Base-by-base conservation (phyloP, 129 eudicot species). In the Flaveria linearis region DNA sequence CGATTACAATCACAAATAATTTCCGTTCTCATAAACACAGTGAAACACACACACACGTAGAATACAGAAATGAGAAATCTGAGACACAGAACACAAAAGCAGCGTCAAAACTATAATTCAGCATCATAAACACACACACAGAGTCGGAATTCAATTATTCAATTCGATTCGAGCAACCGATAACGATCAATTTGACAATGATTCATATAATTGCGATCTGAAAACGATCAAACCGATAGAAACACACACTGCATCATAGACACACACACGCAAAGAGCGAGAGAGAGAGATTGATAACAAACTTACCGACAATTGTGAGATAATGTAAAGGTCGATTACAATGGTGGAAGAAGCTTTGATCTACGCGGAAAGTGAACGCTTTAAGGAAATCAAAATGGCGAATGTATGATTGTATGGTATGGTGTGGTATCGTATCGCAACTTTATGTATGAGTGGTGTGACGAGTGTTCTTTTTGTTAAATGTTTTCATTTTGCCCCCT, bases 251-350 rank as follows among this genome's bases (percentile, higher is more conserved):
- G n/a, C n/a, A n/a, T n/a, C n/a, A n/a, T n/a, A n/a, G n/a, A n/a
- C n/a, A n/a, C n/a, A n/a, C n/a, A n/a, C n/a, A n/a, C n/a, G n/a
- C 9, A 42, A 11, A 65, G 5, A 64, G 1, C 41, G 16, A 41
- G 15, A 39, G 50, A 36, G 16, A 41, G 8, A n/a, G 50, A 36
- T 9, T 28, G 50, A 13, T 16, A 4, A 62, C 4, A 12, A 62
- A 62, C 68, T 62, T 6, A 62, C 68, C 68, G 68, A 62, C 68
- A 14, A 62, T 62, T 28, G n/a, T 1, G 11, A 62, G 68, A 62
- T 17, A 61, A 12, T 52, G 7, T 52, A 16, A 52, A 52, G 60
- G 9, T n/a, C 1, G 8, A 58, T 58, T 58, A 22, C 7, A 33
- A 58, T 3, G 15, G 6, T 22, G 65, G 30, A 58, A 22, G 36